Evolutionary conservation across 805 yeast species (phyloP).

Genomic region (Saccharomycopsis babjevae): DNA sequence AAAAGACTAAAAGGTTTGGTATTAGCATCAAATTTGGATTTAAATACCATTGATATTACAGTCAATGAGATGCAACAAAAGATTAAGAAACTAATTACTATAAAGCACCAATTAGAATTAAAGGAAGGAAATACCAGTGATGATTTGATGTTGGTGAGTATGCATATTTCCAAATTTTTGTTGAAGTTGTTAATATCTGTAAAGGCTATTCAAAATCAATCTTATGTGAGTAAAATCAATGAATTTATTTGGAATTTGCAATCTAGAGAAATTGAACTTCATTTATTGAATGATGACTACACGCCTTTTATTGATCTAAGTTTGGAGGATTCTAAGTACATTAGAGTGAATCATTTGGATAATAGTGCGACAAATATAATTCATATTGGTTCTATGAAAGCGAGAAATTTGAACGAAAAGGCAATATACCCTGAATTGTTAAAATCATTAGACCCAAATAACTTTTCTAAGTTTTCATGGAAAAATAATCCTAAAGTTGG

Average conservation of each 20-base stretch:
- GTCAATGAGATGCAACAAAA: conserved; percentile 41
- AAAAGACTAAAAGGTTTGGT: conserved; percentile 41
- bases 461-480: conserved; percentile 41
- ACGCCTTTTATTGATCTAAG: conserved; percentile 45
- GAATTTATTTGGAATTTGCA: conserved; percentile 29
- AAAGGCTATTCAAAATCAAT: conserved; percentile 11
- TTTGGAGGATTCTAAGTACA: conserved; percentile 36
- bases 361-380: conserved; percentile 44
- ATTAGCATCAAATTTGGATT: conserved; percentile 37
- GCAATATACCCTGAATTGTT: conserved; percentile 45
- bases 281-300: conserved; percentile 38
- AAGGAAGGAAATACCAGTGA: conserved; percentile 15
- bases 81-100: conserved; percentile 32
- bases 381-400: conserved; percentile 37
- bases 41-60: conserved; percentile 17
- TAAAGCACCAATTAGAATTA: conserved; percentile 32
- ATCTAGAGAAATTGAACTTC: conserved; percentile 51
- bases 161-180: conserved; percentile 8
- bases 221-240: not conserved
- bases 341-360: conserved; percentile 39
- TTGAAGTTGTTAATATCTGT: conserved; percentile 13
- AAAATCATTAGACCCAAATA: conserved; percentile 20
- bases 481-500: conserved; percentile 49
- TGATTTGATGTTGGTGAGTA: conserved; percentile 4
- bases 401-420: conserved; percentile 39